Conservation (phyloP, 2,329 filamentous ascomycete species). For the Ophiostoma fasciatum region DNA sequence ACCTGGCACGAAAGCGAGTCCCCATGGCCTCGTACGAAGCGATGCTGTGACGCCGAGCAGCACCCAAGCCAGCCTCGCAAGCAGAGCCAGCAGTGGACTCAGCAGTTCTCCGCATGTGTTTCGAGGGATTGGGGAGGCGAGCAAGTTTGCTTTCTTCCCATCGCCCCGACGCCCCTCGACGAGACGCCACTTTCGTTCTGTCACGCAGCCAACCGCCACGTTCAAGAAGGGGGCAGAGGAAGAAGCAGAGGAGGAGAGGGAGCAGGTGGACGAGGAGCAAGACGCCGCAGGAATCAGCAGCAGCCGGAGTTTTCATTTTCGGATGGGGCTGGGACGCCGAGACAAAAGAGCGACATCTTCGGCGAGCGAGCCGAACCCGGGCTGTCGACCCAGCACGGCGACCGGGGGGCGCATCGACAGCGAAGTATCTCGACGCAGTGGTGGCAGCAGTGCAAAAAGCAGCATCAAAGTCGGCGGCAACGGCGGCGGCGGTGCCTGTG, state of each 20-base stretch:
- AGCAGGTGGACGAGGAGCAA: too few species aligned
- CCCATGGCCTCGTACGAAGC: too few species aligned
- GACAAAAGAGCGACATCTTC: conserved; percentile 1
- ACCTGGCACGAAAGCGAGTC: too few species aligned
- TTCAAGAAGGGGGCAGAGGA: background rate
- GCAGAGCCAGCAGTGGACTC: conserved; percentile 3
- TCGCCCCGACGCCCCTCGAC: conserved; percentile 1
- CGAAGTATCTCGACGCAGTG: too few species aligned
- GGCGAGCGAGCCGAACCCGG: background rate
- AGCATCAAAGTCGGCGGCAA: too few species aligned
- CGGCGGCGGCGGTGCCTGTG: background rate
- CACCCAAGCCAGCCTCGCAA: conserved; percentile 2
- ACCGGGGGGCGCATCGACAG: too few species aligned
- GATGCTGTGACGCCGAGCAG: conserved; percentile 2
- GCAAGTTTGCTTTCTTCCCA: background rate
- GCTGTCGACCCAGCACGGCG: background rate
- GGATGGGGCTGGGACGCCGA: conserved; percentile 3
- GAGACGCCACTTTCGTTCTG: conserved; percentile 1
- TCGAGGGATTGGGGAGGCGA: background rate
- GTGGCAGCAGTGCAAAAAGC: background rate
- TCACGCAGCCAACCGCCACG: conserved; percentile 1
- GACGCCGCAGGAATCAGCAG: too few species aligned
- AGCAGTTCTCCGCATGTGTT: background rate
- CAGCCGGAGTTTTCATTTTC: background rate
- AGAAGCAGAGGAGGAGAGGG: too few species aligned